Percentiles rank a stretch among this genome's conserved stretches.
phyloP scores from a whole-genome alignment of 495 filamentous ascomycete species.

The Penicillium samsonianum region DNA sequence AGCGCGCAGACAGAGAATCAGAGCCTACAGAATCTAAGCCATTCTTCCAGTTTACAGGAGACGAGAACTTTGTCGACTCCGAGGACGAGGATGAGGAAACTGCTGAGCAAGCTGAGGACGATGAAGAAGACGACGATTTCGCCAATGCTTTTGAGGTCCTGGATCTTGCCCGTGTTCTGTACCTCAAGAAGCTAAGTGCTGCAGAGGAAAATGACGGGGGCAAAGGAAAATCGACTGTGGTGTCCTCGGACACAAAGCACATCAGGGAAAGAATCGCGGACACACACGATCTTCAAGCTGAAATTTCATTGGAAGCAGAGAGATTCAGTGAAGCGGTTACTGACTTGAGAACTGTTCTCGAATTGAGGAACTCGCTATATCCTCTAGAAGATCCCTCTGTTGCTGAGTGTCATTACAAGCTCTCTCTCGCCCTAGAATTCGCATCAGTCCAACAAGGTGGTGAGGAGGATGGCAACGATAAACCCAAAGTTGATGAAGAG shows the following conservation, averaged over 20 bases:
- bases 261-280: slow-evolving; percentile 85
- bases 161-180: slow-evolving; percentile 84
- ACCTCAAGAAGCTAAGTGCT: slow-evolving; percentile 57
- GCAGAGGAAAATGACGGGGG: slow-evolving; percentile 46
- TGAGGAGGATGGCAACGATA: slow-evolving; percentile 37
- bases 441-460: slow-evolving; percentile 69
- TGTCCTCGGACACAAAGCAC: slow-evolving; percentile 55
- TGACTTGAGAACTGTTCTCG: slow-evolving; percentile 74
- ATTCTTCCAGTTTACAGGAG: slow-evolving; percentile 88
- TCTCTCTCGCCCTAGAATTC: slow-evolving; percentile 94
- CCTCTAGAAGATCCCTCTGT: slow-evolving; percentile 76
- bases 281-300: slow-evolving; percentile 85
- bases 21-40: slow-evolving; percentile 57
- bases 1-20: slow-evolving; percentile 40
- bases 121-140: slow-evolving; percentile 89
- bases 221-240: slow-evolving; percentile 53
- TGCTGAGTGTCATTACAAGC: slow-evolving; percentile 93
- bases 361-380: slow-evolving; percentile 73
- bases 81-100: slow-evolving; percentile 68
- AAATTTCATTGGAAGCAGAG: slow-evolving; percentile 94
- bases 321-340: slow-evolving; percentile 77
- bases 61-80: slow-evolving; percentile 83
- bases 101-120: slow-evolving; percentile 49
- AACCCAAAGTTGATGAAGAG: slow-evolving; percentile 57
- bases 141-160: slow-evolving; percentile 87